Base-by-base conservation (phyloP, 768 basidiomycete genomes). In the Dioszegia crocea region DNA sequence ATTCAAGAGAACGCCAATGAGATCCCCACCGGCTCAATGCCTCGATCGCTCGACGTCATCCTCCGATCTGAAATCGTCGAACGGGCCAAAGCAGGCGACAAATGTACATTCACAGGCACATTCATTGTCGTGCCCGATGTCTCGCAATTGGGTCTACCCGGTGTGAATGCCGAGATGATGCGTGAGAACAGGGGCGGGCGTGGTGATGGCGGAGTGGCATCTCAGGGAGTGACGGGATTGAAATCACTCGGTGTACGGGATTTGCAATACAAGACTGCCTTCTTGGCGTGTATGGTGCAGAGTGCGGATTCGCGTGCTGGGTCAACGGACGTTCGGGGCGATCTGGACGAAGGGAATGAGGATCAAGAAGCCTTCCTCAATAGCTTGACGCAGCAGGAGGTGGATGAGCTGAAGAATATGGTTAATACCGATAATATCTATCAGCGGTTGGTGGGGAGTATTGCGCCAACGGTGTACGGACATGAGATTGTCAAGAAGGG, bases 401-500 rank as follows among this genome's bases (percentile, higher is more conserved):
- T 94, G 62, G 91, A 97, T 58, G 93, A 97, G 75, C 84, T 99
- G 55, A 88, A 86, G 75, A 82, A 82, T 36, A 99, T 98, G 96
- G 89, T 97, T 65, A 84, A 93, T 68, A 86, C 87, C 0, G 90
- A 93, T 51, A 87, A 94, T 74, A 98, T 99, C 66, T 99, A 98
- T 76, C 85, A 88, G 24, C 85, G 94, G 8, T 80, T 98, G 4
- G 94, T 98, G 23, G 85, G 88, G 70, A 91, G 89, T 70, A 94
- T 98, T 61, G 96, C 96, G 0, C 96, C 96, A 2, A 97, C 96
- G 0, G 94, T 99, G 1, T 98, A 97, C 69, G 96, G 96, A 1
- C 96, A 98, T 73, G 96, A 99, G 72, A 93, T 97, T 50, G 93
- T 98, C 68, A 98, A 99, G 81, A 99, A 99, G 75, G 96, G 96